Percentiles rank a stretch among this genome's conserved stretches.
phyloP scores from a whole-genome alignment of 345 rosid genomes.

The Syzygium jambos region DNA sequence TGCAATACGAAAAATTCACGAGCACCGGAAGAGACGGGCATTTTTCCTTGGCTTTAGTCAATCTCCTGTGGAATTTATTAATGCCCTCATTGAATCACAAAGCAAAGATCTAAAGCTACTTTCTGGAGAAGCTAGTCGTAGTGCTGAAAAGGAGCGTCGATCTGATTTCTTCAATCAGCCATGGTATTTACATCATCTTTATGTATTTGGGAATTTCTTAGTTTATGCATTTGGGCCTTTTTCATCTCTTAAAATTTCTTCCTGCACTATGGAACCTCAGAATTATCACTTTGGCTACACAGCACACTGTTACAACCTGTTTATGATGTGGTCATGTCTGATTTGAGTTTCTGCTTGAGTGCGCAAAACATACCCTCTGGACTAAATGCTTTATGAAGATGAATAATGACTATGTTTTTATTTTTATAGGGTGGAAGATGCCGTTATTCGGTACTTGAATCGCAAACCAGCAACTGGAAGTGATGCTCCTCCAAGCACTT shows the following conservation, averaged over 20 bases:
- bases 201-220: neutral
- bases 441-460: conserved; percentile 87
- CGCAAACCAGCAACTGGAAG: conserved; percentile 84
- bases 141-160: conserved; percentile 77
- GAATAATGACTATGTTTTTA: neutral
- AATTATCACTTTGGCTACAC: neutral
- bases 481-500: conserved; percentile 81
- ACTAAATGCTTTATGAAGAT: neutral
- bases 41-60: conserved; percentile 98
- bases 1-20: conserved; percentile 90
- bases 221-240: neutral
- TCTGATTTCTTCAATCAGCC: conserved; percentile 94
- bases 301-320: neutral
- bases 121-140: conserved; percentile 84
- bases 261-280: neutral
- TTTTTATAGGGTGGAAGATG: conserved; percentile 85
- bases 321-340: neutral
- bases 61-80: conserved; percentile 90
- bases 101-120: conserved; percentile 82
- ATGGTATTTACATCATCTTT: conserved; percentile 43
- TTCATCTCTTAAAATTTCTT: neutral
- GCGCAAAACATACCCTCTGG: neutral
- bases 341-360: neutral
- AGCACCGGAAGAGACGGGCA: conserved; percentile 85
- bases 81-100: conserved; percentile 90